phyloP scores from a whole-genome alignment of 495 filamentous ascomycete species.

The Chaetomium cochliodes region DNA sequence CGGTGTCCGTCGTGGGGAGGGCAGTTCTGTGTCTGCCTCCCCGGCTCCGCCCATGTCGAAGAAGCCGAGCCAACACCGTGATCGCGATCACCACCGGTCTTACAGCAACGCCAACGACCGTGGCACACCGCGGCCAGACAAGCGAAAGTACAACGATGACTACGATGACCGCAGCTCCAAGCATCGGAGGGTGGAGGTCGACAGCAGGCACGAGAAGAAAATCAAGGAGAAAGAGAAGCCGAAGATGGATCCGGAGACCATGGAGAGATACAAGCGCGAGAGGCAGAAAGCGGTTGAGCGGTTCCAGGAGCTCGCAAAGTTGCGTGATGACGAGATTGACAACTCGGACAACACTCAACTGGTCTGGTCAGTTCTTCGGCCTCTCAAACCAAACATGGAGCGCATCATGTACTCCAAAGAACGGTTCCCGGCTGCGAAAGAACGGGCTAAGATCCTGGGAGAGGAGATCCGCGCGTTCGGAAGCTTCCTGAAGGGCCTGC shows the following conservation, averaged over 20 bases:
- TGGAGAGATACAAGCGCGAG: conserved; percentile 38
- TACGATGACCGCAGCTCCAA: conserved; percentile 39
- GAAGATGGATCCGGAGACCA: conserved; percentile 37
- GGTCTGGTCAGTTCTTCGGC: conserved; percentile 46
- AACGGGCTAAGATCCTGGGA: conserved; percentile 47
- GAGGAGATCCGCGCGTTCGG: conserved; percentile 48
- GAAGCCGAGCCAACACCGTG: conserved; percentile 43
- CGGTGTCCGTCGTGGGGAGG: conserved; percentile 51
- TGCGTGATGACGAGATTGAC: conserved; percentile 38
- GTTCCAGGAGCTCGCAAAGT: conserved; percentile 36
- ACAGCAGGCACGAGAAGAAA: conserved; percentile 35
- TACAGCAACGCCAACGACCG: conserved; percentile 48
- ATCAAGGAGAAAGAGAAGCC: conserved; percentile 36
- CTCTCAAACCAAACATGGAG: conserved; percentile 46
- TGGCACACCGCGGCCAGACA: conserved; percentile 46
- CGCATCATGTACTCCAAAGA: conserved; percentile 45
- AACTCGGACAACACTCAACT: conserved; percentile 37
- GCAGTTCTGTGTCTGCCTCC: conserved; percentile 57
- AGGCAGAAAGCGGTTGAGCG: conserved; percentile 37
- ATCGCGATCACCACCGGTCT: conserved; percentile 50
- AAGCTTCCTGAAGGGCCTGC: conserved; percentile 44
- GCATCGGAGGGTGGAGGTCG: conserved; percentile 37
- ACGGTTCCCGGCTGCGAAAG: conserved; percentile 44
- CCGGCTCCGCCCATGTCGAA: conserved; percentile 52
- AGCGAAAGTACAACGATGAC: conserved; percentile 46